Evolutionary conservation across 805 yeast genomes (phyloP).

Genomic region (Starmerella sp.): DNA sequence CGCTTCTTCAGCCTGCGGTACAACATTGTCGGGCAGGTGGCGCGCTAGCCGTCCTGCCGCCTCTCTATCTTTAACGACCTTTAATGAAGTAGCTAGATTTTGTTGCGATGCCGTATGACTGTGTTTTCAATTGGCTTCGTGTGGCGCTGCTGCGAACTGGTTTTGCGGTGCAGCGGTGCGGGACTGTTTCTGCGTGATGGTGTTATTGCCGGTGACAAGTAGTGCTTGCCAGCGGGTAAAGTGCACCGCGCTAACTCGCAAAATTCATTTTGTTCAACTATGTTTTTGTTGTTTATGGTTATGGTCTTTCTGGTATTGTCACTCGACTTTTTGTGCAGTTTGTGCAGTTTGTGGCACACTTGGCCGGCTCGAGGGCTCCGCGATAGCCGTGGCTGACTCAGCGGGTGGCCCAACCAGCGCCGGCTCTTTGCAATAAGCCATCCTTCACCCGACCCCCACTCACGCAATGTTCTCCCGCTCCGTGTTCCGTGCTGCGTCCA

Average conservation of each 20-base stretch:
- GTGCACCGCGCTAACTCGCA: no score
- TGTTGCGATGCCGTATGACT: neutral
- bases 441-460: neutral
- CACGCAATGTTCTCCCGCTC: constrained; percentile 15
- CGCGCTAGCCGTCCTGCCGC: neutral
- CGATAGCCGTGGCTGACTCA: neutral
- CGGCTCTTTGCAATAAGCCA: neutral
- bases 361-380: neutral
- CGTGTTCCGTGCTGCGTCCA: constrained; percentile 16
- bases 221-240: no score
- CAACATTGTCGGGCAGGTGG: constrained; percentile 34
- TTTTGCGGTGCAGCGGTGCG: no score
- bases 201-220: no score
- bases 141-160: no score
- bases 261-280: no score
- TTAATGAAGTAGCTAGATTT: neutral
- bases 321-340: no score
- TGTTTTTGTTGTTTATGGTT: no score
- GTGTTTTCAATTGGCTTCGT: no score
- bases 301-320: no score
- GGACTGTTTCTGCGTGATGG: no score
- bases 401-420: constrained; percentile 2
- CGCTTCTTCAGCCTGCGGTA: constrained; percentile 48
- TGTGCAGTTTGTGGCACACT: no score
- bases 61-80: neutral